A percentile compares a stretch with the other conserved stretches of the same genome.
Evolutionary conservation across 257 asterid genomes (phyloP).

Genomic region (Linderniella brevidens): DNA sequence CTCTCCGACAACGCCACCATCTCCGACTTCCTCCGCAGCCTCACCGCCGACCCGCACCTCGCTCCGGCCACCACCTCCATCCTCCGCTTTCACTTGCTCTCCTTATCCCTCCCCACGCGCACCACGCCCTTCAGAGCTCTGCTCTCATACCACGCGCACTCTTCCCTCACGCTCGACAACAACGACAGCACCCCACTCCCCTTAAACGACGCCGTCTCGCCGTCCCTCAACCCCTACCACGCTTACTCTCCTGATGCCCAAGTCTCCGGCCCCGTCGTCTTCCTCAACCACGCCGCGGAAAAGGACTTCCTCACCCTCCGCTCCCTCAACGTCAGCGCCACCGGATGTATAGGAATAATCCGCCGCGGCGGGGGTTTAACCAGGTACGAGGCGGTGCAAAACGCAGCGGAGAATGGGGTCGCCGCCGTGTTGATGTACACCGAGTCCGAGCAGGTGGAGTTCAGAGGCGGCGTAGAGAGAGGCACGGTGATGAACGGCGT

Average conservation of each 20-base stretch:
- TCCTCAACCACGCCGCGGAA: slow-evolving; percentile 65
- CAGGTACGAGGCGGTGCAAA: slow-evolving; percentile 49
- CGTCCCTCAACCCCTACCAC: slow-evolving; percentile 45
- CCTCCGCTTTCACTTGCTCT: slow-evolving; percentile 43
- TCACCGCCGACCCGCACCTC: slow-evolving; percentile 87
- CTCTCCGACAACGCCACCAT: slow-evolving; percentile 57
- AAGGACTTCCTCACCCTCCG: slow-evolving; percentile 43
- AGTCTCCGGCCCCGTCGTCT: slow-evolving; percentile 46
- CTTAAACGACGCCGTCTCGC: slow-evolving; percentile 31
- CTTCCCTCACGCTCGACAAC: slow-evolving; percentile 45
- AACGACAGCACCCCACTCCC: slow-evolving; percentile 23
- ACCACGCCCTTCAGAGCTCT: slow-evolving; percentile 41
- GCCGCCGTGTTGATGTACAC: slow-evolving; percentile 84
- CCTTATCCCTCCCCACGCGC: slow-evolving; percentile 36
- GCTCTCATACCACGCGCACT: slow-evolving; percentile 56
- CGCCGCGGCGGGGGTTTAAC: slow-evolving; percentile 68
- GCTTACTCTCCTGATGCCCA: slow-evolving; percentile 88
- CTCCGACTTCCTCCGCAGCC: slow-evolving; percentile 67
- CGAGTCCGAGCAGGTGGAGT: slow-evolving; percentile 22
- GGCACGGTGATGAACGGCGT: slow-evolving; percentile 81
- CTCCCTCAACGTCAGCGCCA: slow-evolving; percentile 34
- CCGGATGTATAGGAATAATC: slow-evolving; percentile 61
- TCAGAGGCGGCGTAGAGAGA: slow-evolving; percentile 65
- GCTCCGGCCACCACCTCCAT: slow-evolving; percentile 67
- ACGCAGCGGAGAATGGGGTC: slow-evolving; percentile 70